phyloP scores from a whole-genome alignment of 768 basidiomycete species.

The Lyophyllum semitale region DNA sequence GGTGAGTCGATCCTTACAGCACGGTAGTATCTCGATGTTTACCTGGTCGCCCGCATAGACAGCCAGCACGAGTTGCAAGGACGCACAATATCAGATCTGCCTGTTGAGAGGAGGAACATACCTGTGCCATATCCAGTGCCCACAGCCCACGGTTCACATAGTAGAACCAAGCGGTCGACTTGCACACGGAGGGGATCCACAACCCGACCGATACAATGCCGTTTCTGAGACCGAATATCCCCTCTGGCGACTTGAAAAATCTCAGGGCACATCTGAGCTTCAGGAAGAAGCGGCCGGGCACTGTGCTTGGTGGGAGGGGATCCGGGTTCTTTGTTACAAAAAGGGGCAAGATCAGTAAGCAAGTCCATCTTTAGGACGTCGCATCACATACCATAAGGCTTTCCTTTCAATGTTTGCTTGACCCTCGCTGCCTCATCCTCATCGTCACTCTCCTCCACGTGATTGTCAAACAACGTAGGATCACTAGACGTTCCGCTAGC shows the following conservation, averaged over 20 bases:
- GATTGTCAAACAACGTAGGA: constrained; percentile 31
- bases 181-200: constrained; percentile 43
- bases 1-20: neutral
- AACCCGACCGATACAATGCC: constrained; percentile 42
- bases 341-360: neutral
- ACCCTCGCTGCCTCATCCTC: constrained; percentile 23
- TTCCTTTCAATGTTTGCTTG: constrained; percentile 11
- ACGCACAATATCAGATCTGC: neutral
- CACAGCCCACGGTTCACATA: constrained; percentile 44
- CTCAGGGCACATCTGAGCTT: constrained; percentile 31
- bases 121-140: constrained; percentile 49
- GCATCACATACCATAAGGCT: constrained; percentile 12
- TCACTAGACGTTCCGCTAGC: constrained; percentile 39
- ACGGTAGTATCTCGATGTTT: neutral
- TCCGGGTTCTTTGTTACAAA: constrained; percentile 40
- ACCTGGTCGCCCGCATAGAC: constrained; percentile 48
- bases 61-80: constrained; percentile 33
- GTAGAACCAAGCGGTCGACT: constrained; percentile 41
- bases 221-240: constrained; percentile 40
- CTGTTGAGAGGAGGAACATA: constrained; percentile 7
- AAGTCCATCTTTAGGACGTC: neutral
- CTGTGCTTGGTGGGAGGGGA: constrained; percentile 39
- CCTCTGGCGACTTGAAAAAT: constrained; percentile 43
- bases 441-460: constrained; percentile 12
- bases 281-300: constrained; percentile 32